phyloP scores from a whole-genome alignment of 768 basidiomycete species.

The Termitomyces sp. region DNA sequence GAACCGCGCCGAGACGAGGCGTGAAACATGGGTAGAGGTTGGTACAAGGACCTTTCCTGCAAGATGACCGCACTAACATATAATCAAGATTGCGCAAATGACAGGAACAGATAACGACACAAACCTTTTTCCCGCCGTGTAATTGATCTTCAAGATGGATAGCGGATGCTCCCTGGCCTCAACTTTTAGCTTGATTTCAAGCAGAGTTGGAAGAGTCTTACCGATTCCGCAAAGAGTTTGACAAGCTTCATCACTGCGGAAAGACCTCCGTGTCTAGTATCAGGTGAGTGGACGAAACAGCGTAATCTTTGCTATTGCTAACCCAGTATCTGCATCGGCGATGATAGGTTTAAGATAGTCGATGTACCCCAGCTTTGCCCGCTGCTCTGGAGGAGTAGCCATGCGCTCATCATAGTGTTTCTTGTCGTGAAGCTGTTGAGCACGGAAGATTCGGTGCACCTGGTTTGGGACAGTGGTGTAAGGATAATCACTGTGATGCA shows the following conservation, averaged over 20 bases:
- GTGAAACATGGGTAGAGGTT: constrained; percentile 78
- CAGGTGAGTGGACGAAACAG: not conserved
- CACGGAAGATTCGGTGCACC: constrained; percentile 86
- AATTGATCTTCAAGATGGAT: constrained; percentile 94
- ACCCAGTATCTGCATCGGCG: constrained; percentile 95
- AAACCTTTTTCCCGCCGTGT: constrained; percentile 87
- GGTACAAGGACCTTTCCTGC: constrained; percentile 93
- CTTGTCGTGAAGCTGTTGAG: constrained; percentile 89
- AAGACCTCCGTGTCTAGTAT: constrained; percentile 79
- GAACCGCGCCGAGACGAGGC: constrained; percentile 82
- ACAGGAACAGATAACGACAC: not conserved
- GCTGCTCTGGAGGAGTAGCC: constrained; percentile 53
- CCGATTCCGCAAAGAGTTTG: constrained; percentile 92
- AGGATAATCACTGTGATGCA: constrained; percentile 70
- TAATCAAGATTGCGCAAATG: not conserved
- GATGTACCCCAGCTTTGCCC: constrained; percentile 68
- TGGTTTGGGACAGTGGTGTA: constrained; percentile 97
- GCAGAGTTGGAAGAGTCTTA: constrained; percentile 19
- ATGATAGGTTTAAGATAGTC: constrained; percentile 93
- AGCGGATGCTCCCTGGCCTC: constrained; percentile 68
- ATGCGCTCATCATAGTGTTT: constrained; percentile 90
- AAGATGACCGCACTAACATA: constrained; percentile 71
- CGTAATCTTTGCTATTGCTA: constrained; percentile 14
- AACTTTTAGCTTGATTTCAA: not conserved
- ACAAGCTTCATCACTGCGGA: constrained; percentile 92